Conservation (phyloP, 495 filamentous ascomycete species). For the Astrothelium macrocarpum region DNA sequence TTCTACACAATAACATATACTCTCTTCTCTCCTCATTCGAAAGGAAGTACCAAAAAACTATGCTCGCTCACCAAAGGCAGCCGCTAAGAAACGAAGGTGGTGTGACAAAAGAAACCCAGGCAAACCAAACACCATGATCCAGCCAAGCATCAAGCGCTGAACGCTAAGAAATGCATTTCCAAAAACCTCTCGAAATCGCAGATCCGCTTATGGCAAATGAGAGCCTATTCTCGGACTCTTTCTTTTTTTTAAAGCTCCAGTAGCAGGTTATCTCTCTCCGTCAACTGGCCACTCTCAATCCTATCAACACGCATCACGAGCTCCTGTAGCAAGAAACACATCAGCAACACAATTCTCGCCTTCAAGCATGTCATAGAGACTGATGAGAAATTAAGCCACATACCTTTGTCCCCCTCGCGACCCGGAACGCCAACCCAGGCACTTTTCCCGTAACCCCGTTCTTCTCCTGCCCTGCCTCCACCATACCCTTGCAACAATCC, state of each 20-base stretch:
- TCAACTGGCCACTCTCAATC: conserved; percentile 26
- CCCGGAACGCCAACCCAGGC: conserved; percentile 79
- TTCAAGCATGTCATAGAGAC: too few relatives aligned
- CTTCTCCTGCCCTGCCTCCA: conserved; percentile 51
- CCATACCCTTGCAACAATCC: conserved; percentile 54
- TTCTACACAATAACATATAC: background rate
- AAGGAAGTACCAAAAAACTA: background rate
- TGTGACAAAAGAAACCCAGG: background rate
- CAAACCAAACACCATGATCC: background rate
- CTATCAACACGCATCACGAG: conserved; percentile 25
- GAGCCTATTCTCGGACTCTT: too few relatives aligned
- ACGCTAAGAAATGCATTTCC: background rate
- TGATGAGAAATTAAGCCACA: too few relatives aligned
- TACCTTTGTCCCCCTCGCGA: conserved; percentile 64
- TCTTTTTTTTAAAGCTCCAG: background rate
- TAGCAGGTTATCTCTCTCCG: background rate
- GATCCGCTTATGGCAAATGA: too few relatives aligned
- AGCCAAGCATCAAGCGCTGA: background rate
- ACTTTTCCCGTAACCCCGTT: conserved; percentile 54
- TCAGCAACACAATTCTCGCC: background rate
- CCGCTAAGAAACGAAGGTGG: background rate
- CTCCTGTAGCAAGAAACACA: conserved; percentile 18
- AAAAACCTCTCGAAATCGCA: background rate
- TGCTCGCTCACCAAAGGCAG: background rate
- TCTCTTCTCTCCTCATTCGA: background rate